A percentile compares a stretch with the other conserved stretches of the same genome.
phyloP scores from a whole-genome alignment of 345 rosid species.

The Garcia nutans region DNA sequence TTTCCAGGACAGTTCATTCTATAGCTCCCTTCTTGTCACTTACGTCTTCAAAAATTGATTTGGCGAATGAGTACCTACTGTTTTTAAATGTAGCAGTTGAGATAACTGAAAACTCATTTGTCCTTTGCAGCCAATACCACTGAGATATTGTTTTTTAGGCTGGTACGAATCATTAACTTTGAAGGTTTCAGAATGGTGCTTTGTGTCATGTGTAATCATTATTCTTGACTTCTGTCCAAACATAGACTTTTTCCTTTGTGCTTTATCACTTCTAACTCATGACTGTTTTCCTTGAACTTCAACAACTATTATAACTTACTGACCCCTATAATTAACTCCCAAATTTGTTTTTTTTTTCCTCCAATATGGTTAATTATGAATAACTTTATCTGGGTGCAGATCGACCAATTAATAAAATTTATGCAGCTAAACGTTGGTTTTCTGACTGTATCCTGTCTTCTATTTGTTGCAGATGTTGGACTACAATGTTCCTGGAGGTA shows the following conservation, averaged over 20 bases:
- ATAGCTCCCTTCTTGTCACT: not conserved
- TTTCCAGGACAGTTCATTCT: not conserved
- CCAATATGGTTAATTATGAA: not conserved
- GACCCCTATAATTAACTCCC: not conserved
- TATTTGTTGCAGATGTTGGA: conserved; percentile 72
- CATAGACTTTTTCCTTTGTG: not conserved
- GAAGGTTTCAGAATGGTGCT: not conserved
- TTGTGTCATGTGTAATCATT: not conserved
- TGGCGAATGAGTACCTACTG: not conserved
- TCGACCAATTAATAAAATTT: not conserved
- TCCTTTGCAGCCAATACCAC: not conserved
- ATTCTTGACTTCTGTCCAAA: conserved; percentile 1
- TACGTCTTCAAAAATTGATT: not conserved
- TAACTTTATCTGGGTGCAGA: not conserved
- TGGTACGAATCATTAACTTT: not conserved
- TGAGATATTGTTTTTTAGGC: not conserved
- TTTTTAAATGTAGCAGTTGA: not conserved
- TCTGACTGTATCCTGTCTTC: conserved; percentile 8
- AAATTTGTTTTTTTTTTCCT: not conserved
- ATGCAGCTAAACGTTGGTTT: not conserved
- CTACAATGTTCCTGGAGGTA: conserved; percentile 93
- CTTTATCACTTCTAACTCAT: not conserved
- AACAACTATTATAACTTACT: not conserved
- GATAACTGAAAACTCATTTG: not conserved
- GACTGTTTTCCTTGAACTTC: not conserved